A percentile compares a stretch with the other conserved stretches of the same genome.
These are phyloP conservation scores for Aspergillus coremiiformis DNA, from an alignment of 495 filamentous ascomycete genomes.

Conservation along the genomic window DNA sequence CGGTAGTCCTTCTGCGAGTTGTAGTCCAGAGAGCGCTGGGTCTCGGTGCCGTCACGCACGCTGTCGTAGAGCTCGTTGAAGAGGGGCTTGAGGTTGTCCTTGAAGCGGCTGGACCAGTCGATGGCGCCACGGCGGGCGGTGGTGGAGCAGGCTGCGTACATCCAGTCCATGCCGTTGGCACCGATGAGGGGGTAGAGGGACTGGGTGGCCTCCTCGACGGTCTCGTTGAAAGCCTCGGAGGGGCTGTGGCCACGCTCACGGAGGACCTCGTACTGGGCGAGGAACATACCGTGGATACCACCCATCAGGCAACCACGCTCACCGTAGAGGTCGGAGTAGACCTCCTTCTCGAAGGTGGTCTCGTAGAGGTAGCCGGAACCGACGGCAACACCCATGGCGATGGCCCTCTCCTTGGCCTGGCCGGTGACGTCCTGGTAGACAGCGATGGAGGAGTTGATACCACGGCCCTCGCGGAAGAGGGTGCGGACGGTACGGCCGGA, in stretches of 20 bases:
- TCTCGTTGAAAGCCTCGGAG: conserved; percentile 99
- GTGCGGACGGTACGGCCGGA: conserved; percentile 96
- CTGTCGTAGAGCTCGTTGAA: conserved; percentile 94
- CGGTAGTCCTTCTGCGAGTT: conserved; percentile 92
- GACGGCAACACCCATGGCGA: conserved; percentile 93
- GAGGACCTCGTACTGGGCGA: conserved; percentile 99
- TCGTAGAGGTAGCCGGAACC: conserved; percentile 98
- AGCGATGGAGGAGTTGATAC: conserved; percentile 98
- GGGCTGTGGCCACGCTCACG: conserved; percentile 95
- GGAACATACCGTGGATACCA: conserved; percentile 99
- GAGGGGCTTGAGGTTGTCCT: conserved; percentile 92
- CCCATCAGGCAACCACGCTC: conserved; percentile 99
- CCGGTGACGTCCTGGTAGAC: conserved; percentile 98
- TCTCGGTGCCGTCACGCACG: conserved; percentile 84
- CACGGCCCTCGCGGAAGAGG: conserved; percentile 94
- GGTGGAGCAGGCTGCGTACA: conserved; percentile 99
- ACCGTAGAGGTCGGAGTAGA: conserved; percentile 98
- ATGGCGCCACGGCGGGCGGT: conserved; percentile 97
- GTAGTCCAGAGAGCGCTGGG: conserved; percentile 87
- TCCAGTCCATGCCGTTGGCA: conserved; percentile 98
- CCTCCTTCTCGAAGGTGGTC: conserved; percentile 99
- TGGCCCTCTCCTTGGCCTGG: conserved; percentile 95
- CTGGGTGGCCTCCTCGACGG: conserved; percentile 98
- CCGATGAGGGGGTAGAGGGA: conserved; percentile 95
- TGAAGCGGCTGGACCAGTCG: conserved; percentile 94